Evolutionary conservation across 257 asterid species (phyloP), one percentile per base, ranked within the genome.

Genomic region (Prunella vulgaris): DNA sequence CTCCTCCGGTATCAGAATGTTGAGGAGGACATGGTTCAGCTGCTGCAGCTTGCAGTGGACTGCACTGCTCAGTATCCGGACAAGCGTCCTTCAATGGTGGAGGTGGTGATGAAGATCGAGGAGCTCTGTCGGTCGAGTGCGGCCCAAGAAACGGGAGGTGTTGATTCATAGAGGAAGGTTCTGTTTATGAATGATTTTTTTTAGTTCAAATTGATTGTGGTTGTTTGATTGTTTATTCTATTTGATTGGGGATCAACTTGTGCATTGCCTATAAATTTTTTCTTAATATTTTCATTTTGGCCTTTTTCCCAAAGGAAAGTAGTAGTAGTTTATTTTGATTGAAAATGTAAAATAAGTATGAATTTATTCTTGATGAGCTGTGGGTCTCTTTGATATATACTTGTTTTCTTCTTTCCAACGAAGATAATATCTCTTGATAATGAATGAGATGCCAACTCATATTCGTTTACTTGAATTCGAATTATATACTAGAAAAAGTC

Each of bases 1-100:
- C 92, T 86, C 20, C 87, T 86, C 12, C 76, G 92, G 12, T 86
- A 86, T 15, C 87, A 84, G 53, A 86, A 76, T 6, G 86, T 84
- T 0, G 92, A 86, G 75, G 92, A 86, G 79, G 87, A 86, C 28
- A 86, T 86, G 89, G 89, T 86, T 44, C 92, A 80, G 81, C 78
- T 86, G 40, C 60, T 86, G 75, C 87, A 86, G 74, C 85, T 86
- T 5, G 92, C 89, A 0, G 83, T 86, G 8, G 87, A 86, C 65
- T 84, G 92, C 76, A 84, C 92, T 0, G 85, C 78, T 0, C 84
- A 80, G 60, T 78, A 81, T 17, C 92, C 92, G 0, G 92, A 86
- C 60, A 81, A 80, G 54, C 85, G 92, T 0, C 92, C 92, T 2
- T 40, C 76, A 1, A 86, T 86, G 89, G 27, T 37, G 8, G 84